Base-by-base conservation (phyloP, 306 rosid species). In the Begonia loranthoides region DNA sequence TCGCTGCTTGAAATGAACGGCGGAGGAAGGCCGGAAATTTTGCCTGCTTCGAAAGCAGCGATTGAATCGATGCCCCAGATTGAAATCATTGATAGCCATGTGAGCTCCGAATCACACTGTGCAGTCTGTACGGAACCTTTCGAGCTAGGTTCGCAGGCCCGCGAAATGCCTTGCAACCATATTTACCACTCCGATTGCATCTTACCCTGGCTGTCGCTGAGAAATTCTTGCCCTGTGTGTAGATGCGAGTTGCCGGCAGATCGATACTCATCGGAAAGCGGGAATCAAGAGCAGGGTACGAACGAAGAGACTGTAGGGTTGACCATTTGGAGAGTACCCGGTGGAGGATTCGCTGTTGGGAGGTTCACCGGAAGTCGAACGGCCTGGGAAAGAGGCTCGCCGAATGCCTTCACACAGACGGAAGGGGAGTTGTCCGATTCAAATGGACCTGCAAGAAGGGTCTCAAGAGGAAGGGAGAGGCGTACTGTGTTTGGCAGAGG, bases 171-270 rank as follows among this genome's bases (percentile, higher is more conserved):
- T 3, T 86, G 93, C 51, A 70, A 77, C 68, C 95, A 86, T 60
- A 75, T 86, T 5, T 86, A 86, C 76, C 95, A 86, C 72, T 59
- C 83, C 36, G 95, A 82, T 49, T 82, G 95, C 59, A 79, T 86
- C 28, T 60, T 82, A 51, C 88, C 95, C 59, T 86, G 95, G 95
- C 63, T 82, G 74, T 77, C 63, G 62, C 79, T 63, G 66, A 92
- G 77, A 56, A 82, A 86, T 66, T 78, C 95, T 0, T 86, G 95
- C 51, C 95, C 95, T 41, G 93, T 86, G 39, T 86, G 95, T 62
- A 85, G 93, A 17, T 62, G 76, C 43, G 93, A 86, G 74, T 66
- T 86, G 54, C 95, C 88, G 36, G 36, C 9, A 7, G 36, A 28
- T 28, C 36, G 36, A 28, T 4, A 28, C 36, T 28, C 9, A 28